Evolutionary conservation across 2,329 filamentous ascomycete species (phyloP), one percentile per base, ranked within the genome.

Genomic region (Stenocarpella maydis): DNA sequence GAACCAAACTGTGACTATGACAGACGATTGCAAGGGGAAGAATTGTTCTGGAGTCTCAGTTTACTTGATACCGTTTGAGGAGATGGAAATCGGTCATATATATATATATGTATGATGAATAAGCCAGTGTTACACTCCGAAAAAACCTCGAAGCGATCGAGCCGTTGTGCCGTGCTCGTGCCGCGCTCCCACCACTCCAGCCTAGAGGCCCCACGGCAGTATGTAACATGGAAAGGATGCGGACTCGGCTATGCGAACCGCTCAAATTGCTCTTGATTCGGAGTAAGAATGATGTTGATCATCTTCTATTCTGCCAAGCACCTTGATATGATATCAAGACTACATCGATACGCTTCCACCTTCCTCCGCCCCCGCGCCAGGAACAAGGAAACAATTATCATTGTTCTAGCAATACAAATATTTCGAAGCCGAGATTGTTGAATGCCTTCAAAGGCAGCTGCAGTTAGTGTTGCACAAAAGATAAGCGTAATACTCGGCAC

Each of bases 21-120:
- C 17, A n/a, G 9, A 53, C 14, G 50, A 34, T 12, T n/a, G 28
- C 15, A 28, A 34, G 28, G 50, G 9, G n/a, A 7, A 6, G 9
- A 8, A 34, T 4, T 34, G 50, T 6, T 19, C 6, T n/a, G 28
- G 4, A n/a, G 3, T 53, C 7, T 34, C 19, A 4, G 10, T 53
- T n/a, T 8, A 12, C 19, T 31, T n/a, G 34, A 7, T 6, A 10
- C 15, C 9, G 4, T 1, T 34, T 3, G 50, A 34, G 4, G 19
- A 53, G 50, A 53, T 34, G 50, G 50, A 34, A n/a, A 53, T n/a
- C 9, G 50, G 28, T n/a, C 17, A 53, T 53, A 34, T 53, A 53
- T 53, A 53, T 37, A 37, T 31, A 31, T 31, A 8, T 19, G 8
- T n/a, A n/a, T n/a, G n/a, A 53, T 53, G 26, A 19, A 21, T 7